Base-by-base conservation (phyloP, 2,329 filamentous ascomycete species). In the Microsporum audouinii region DNA sequence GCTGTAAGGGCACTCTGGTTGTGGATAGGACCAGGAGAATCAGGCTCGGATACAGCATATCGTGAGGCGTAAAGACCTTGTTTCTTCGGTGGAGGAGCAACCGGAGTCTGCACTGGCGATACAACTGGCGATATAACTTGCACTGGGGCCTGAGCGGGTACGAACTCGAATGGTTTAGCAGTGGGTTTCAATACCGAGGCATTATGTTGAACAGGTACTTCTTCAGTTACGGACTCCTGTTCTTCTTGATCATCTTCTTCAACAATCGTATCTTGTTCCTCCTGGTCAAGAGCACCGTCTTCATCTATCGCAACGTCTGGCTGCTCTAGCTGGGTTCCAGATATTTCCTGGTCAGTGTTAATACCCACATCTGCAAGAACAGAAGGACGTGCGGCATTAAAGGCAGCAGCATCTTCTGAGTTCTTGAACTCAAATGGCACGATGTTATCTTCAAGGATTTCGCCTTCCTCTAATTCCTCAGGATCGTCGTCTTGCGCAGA, bases 161-260 rank as follows among this genome's bases (percentile, higher is more conserved):
- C 72, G 66, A 77, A 80, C 60, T 80, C 80, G 70, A 94, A 95
- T 0, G 87, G 81, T 67, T 83, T 84, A 0, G 88, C 88, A 14
- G 65, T 65, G 3, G 65, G 62, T 39, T 66, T 64, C 1, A 65
- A 51, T 0, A 47, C 57, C 1, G 60, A 57, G 27, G 27, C 7
- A 31, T 47, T 57, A 8, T 17, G 27, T n/a, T 57, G 33, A 23
- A 10, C 33, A 33, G n/a, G 4, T 5, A 34, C 14, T 7, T 53
- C 29, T 14, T 53, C 49, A 1, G 10, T 43, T 14, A 3, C 6
- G 29, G 27, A 33, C 49, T 53, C 27, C 4, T 53, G 49, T 2
- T 43, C 49, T n/a, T 38, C 55, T 31, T 36, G 29, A 49, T n/a
- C 17, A 23, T 51, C 53, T 2, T 39, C 41, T 27, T 61, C 33